Base-by-base conservation (phyloP, 805 yeast genomes). In the Nakazawaea holstii region DNA sequence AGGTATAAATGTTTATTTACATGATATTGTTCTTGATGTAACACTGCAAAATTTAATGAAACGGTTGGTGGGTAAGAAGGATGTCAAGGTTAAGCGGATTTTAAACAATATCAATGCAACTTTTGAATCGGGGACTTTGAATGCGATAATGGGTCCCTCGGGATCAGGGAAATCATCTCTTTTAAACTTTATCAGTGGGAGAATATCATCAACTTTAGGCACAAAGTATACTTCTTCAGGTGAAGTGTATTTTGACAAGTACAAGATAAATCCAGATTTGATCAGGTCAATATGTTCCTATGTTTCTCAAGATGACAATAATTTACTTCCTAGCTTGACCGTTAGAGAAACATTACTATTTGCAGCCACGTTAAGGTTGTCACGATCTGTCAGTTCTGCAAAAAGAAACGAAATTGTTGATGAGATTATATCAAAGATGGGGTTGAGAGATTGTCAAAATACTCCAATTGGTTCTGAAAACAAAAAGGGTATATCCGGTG, bases 281-380 rank as follows among this genome's bases (percentile, higher is more conserved):
- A 39, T 43, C 8, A 26, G 50, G 24, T 48, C 50, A 8, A 51
- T 76, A 20, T 70, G 88, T 35, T 83, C 87, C 0, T 85, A 82
- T 61, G 92, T 85, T 14, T 76, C 86, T 1, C 94, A 85, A 58
- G 83, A 80, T 53, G 91, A 86, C 56, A 80, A 78, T 49, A 77
- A 83, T 14, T 65, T 85, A 45, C 63, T 83, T 41, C 76, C 87
- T 1, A 70, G 77, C n/a, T 64, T 86, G 49, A 85, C 92, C 0
- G 92, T 86, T 4, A 61, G 80, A 40, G 94, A 86, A 61, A 84
- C 91, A 0, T 65, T 86, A 17, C 69, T 70, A 48, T 83, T 69
- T 62, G 87, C 86, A 37, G 91, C 91, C 0, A 72, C 68, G 35
- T 63, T 86, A 39, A 68, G 92, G 49, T 60, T 85, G 24, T 79